Evolutionary conservation across 371 early-diverging fungal species (phyloP).

Genomic region (Mucor circinelloides): DNA sequence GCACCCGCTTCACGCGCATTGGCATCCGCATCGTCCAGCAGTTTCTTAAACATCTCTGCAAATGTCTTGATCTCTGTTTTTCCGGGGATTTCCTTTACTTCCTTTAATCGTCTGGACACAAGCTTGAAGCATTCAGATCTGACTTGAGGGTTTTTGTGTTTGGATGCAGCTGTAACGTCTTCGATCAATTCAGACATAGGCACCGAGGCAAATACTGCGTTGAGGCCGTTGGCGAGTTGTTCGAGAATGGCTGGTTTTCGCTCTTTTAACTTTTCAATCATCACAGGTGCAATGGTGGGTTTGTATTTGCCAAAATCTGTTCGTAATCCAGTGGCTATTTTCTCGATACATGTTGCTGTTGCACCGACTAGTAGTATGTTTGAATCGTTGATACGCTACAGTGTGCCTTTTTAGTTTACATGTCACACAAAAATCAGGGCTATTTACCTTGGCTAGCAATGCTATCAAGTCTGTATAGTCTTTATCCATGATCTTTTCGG

Average conservation of each 20-base stretch:
- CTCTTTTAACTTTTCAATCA: constrained; percentile 93
- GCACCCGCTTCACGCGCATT: constrained; percentile 86
- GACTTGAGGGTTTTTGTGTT: constrained; percentile 94
- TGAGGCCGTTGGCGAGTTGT: constrained; percentile 77
- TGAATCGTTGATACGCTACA: constrained; percentile 78
- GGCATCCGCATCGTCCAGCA: constrained; percentile 86
- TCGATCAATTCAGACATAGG: constrained; percentile 66
- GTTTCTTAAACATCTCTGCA: constrained; percentile 72
- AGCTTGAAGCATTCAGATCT: constrained; percentile 74
- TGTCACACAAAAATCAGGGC: neutral
- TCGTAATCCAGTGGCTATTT: constrained; percentile 84
- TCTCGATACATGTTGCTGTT: constrained; percentile 84
- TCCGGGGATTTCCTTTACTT: constrained; percentile 64
- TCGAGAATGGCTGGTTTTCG: constrained; percentile 88
- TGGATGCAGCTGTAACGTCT: constrained; percentile 67
- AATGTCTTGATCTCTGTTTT: constrained; percentile 81
- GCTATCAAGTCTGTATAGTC: constrained; percentile 82
- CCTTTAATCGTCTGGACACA: constrained; percentile 72
- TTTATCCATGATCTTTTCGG: constrained; percentile 77
- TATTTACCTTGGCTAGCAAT: constrained; percentile 77
- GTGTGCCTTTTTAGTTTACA: neutral
- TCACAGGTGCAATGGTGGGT: constrained; percentile 64
- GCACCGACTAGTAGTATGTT: constrained; percentile 84
- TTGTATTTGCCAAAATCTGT: constrained; percentile 79
- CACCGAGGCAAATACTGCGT: constrained; percentile 79